Evolutionary conservation across 306 rosid genomes (phyloP).

Genomic region (Sesbania bispinosa): DNA sequence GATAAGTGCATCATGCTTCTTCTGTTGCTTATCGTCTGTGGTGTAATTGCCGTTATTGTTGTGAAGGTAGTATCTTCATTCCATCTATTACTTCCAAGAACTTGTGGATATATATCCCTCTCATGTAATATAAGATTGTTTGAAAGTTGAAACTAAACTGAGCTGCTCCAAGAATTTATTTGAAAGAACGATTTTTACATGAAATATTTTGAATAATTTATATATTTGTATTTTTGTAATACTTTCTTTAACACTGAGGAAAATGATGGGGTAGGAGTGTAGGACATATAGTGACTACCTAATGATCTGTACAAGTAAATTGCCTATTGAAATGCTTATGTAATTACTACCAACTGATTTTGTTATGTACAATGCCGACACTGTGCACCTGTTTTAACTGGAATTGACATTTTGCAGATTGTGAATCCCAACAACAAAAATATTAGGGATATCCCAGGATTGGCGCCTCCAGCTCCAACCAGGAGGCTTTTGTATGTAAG

Average conservation of each 20-base stretch:
- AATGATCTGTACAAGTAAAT: constrained; percentile 9
- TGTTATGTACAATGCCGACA: background rate
- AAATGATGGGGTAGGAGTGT: background rate
- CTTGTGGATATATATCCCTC: background rate
- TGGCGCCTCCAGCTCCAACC: constrained; percentile 89
- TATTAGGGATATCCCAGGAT: constrained; percentile 83
- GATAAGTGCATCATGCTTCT: constrained; percentile 99
- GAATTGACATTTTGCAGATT: constrained; percentile 49
- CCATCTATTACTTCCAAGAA: background rate
- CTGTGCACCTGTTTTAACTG: background rate
- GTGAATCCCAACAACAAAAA: constrained; percentile 82
- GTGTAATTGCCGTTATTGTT: constrained; percentile 89
- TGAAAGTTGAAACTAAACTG: background rate
- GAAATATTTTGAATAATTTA: background rate
- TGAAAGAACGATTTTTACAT: background rate
- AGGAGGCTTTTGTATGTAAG: constrained; percentile 84
- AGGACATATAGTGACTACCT: background rate
- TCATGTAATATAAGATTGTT: background rate
- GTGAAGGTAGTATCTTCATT: constrained; percentile 69
- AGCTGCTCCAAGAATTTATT: background rate
- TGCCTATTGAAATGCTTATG: background rate
- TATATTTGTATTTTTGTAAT: background rate
- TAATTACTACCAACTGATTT: background rate
- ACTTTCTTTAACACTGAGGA: no score
- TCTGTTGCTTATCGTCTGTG: constrained; percentile 80